Conservation (phyloP, 768 basidiomycete genomes). For the Botryobasidium botryosum region DNA sequence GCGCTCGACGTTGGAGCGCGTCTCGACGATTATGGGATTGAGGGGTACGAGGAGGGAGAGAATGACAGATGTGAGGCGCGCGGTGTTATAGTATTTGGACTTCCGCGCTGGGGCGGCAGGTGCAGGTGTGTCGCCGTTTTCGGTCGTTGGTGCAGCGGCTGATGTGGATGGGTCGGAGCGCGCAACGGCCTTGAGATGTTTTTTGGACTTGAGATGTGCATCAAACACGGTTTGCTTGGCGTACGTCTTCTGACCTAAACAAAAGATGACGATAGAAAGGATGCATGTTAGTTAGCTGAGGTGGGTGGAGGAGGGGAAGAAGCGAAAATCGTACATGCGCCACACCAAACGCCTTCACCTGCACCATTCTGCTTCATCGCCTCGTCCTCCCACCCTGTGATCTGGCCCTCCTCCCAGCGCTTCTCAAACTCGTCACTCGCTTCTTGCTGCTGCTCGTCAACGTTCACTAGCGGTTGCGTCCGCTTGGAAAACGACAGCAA, state of each 20-base stretch:
- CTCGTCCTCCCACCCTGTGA: conserved; percentile 56
- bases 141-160: conserved; percentile 5
- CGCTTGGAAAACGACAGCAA: conserved; percentile 73
- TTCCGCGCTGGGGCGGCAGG: conserved; percentile 11
- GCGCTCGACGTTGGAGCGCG: conserved; percentile 91
- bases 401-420: conserved; percentile 63
- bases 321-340: conserved; percentile 50
- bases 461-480: conserved; percentile 66
- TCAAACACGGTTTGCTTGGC: conserved; percentile 97
- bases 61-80: conserved; percentile 52
- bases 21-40: conserved; percentile 56
- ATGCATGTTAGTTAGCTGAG: not conserved
- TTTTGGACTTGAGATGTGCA: conserved; percentile 89
- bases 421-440: conserved; percentile 53
- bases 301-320: not conserved
- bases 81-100: conserved; percentile 43
- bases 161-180: conserved; percentile 22
- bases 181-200: conserved; percentile 80
- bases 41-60: conserved; percentile 51
- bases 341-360: conserved; percentile 78
- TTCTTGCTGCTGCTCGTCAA: conserved; percentile 47
- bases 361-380: conserved; percentile 27
- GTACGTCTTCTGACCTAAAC: conserved; percentile 79
- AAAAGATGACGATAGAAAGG: not conserved
- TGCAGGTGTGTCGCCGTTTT: not conserved